Evolutionary conservation across 495 filamentous ascomycete species (phyloP), one percentile per base, ranked within the genome.

Genomic region (Extremus antarcticus): DNA sequence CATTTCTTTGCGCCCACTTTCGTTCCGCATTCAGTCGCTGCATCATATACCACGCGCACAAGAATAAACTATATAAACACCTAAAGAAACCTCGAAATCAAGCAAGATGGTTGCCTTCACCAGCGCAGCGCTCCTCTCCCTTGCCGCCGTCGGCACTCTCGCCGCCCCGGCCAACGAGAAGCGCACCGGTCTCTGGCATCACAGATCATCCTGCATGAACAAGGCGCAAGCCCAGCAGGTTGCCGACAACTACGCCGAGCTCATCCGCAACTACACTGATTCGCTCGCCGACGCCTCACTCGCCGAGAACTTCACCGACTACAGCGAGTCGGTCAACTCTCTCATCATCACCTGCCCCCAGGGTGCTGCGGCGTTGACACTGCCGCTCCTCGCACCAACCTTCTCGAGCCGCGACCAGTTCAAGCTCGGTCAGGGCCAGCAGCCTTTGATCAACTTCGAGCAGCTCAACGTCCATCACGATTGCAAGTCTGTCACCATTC

Each of bases 401-500:
- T 61, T 61, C 59, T 46, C 25, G 55, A 58, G 43, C 40, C 53
- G 43, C 35, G 40, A 16, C 13, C 7, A 23, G 8, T 61, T 61
- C 51, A 40, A 54, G 43, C 2, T 40, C 13, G 59, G 55, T 11
- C 59, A 61, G 43, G 59, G 59, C 23, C 46, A 51, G 50, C 59
- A 61, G 24, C 25, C 41, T 2, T 19, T 48, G 25, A 58, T 61
- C 45, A 52, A 55, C 59, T 58, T 58, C 59, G n/a, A 53, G 16
- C 45, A 50, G 29, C 51, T 61, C 22, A 45, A 61, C 40, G 55
- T 58, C 22, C 57, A 55, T 43, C 54, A 58, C 50, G 49, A 24
- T 25, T 61, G 59, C 46, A 50, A 58, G 23, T 54, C 45, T 32
- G 59, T 61, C 29, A 61, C 56, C 40, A 51, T 61, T 24, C 54